These are phyloP conservation scores for Acephala macrosclerotiorum DNA, from an alignment of 2,329 filamentous ascomycete genomes.

Conservation along the genomic window DNA sequence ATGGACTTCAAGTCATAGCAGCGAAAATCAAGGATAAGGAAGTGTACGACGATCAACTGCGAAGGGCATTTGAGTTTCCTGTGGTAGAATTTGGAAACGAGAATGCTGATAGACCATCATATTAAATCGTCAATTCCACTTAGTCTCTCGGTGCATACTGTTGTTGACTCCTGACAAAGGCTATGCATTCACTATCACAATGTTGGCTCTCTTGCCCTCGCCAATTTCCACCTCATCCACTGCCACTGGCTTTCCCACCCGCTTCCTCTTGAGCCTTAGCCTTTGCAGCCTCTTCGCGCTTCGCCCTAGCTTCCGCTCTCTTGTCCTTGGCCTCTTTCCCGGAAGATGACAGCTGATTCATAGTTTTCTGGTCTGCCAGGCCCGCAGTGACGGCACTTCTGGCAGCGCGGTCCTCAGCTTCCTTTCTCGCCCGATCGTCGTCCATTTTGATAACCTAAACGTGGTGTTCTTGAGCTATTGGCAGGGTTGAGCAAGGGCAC, in stretches of 20 bases:
- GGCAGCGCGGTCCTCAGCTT: conserved; percentile 1
- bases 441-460: background rate
- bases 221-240: background rate
- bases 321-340: conserved; percentile 10
- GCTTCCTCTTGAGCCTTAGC: background rate
- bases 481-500: no score
- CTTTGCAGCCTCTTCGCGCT: no score
- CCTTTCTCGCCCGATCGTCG: background rate
- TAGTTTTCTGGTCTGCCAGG: conserved; percentile 10
- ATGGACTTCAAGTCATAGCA: conserved; percentile 6
- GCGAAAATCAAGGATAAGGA: conserved; percentile 12
- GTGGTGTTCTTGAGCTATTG: background rate
- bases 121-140: background rate
- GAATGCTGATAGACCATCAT: conserved; percentile 8
- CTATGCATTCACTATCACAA: background rate
- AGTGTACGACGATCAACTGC: conserved; percentile 15
- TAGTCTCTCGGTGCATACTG: background rate
- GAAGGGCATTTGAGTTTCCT: conserved; percentile 14
- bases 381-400: background rate
- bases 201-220: background rate
- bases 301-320: background rate
- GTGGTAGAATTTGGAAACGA: background rate
- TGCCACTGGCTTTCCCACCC: background rate
- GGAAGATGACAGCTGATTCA: conserved; percentile 17
- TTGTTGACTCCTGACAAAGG: background rate